Evolutionary conservation across 495 filamentous ascomycete species (phyloP).

Genomic region (Tuber borchii): DNA sequence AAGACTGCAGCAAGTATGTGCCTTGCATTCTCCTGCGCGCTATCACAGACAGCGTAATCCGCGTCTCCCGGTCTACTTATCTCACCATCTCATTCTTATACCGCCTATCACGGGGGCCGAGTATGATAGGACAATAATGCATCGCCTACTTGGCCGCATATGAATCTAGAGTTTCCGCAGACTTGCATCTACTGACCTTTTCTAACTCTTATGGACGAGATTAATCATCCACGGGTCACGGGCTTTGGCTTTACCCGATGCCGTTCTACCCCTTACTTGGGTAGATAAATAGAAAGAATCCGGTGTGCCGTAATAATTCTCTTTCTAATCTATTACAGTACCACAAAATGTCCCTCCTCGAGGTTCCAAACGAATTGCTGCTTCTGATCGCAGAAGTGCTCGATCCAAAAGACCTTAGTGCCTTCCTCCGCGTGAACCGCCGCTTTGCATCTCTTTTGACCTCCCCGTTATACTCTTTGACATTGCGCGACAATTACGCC

Average conservation of each 20-base stretch:
- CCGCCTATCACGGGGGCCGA: neutral
- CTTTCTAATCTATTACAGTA: neutral
- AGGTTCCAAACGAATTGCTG: neutral
- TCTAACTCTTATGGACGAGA: neutral
- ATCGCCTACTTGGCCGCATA: neutral
- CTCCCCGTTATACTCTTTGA: constrained; percentile 1
- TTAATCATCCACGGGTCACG: neutral
- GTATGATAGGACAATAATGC: neutral
- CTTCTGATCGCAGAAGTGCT: neutral
- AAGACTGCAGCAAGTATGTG: neutral
- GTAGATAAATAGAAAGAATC: constrained; percentile 1
- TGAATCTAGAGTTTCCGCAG: neutral
- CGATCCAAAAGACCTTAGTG: neutral
- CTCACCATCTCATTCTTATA: neutral
- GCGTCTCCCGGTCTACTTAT: neutral
- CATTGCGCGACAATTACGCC: neutral
- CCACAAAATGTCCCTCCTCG: neutral
- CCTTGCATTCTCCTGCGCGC: neutral
- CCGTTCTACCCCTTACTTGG: neutral
- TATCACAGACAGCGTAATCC: neutral
- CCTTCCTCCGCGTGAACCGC: neutral
- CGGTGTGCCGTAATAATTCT: neutral
- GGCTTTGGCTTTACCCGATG: neutral
- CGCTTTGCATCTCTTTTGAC: neutral
- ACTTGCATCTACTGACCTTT: neutral